phyloP scores from a whole-genome alignment of 108 stramenopile species.

The Mediolabrus comicus region DNA sequence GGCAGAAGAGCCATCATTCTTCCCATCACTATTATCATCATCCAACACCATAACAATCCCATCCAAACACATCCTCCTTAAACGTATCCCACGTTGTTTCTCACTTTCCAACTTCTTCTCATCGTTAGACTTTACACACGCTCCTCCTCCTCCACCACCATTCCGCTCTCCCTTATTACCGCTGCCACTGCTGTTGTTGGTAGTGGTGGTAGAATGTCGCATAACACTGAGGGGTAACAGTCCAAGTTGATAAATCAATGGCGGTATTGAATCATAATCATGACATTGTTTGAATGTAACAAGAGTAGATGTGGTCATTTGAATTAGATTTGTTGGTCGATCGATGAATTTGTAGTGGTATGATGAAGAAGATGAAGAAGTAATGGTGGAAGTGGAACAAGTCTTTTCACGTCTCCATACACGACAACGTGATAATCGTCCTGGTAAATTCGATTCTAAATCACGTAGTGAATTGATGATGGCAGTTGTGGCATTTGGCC shows the following conservation, averaged over 20 bases:
- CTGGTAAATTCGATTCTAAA: slow-evolving; percentile 15
- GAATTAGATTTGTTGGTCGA: slow-evolving; percentile 24
- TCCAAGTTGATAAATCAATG: slow-evolving; percentile 43
- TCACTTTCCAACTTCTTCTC: slow-evolving; percentile 15
- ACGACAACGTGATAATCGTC: slow-evolving; percentile 16
- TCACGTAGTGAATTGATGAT: slow-evolving; percentile 17
- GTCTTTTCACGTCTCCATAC: slow-evolving; percentile 11
- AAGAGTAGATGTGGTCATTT: neutral
- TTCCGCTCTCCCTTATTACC: neutral
- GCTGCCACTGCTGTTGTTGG: neutral
- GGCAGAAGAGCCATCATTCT: no score
- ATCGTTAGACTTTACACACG: neutral
- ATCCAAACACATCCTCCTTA: slow-evolving; percentile 26
- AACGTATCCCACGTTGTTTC: slow-evolving; percentile 28
- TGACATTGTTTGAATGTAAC: neutral
- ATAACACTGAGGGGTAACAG: slow-evolving; percentile 13
- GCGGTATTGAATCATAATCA: slow-evolving; percentile 35
- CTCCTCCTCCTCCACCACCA: neutral
- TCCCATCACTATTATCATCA: neutral
- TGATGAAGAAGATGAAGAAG: neutral
- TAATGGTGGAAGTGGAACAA: neutral
- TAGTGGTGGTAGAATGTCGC: neutral
- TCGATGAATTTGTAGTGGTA: slow-evolving; percentile 18
- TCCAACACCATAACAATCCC: slow-evolving; percentile 30
- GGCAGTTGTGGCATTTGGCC: slow-evolving; percentile 18